Conservation (phyloP, 345 rosid genomes). For the Eucalyptus sideroxylon region DNA sequence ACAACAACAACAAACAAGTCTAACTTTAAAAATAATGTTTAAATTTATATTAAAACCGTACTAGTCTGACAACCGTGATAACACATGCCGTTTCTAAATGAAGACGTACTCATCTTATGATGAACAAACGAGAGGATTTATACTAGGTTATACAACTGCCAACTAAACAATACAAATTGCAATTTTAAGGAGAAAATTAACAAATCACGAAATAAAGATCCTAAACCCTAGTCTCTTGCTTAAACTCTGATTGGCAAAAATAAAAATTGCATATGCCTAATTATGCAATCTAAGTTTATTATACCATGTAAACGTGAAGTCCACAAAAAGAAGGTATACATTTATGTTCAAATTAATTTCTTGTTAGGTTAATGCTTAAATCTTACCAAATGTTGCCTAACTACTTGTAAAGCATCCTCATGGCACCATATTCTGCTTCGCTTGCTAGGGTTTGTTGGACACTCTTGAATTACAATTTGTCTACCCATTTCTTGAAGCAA, state of each 20-base stretch:
- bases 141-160: not conserved
- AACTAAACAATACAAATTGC: not conserved
- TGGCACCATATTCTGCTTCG: not conserved
- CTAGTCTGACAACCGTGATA: not conserved
- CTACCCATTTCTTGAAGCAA: not conserved
- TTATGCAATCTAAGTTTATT: not conserved
- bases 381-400: not conserved
- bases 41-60: not conserved
- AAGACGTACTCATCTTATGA: not conserved
- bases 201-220: not conserved
- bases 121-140: not conserved
- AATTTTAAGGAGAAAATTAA: not conserved
- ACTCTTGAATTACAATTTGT: not conserved
- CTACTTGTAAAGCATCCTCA: not conserved
- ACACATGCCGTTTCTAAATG: not conserved
- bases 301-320: not conserved
- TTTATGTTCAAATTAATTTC: not conserved
- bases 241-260: not conserved
- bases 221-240: not conserved
- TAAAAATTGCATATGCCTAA: not conserved
- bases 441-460: not conserved
- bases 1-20: not conserved
- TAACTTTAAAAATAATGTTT: not conserved
- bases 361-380: not conserved
- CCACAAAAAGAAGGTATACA: not conserved